Evolutionary conservation across 495 filamentous ascomycete species (phyloP), one percentile per base, ranked within the genome.

Genomic region (Penicillium pulvis): DNA sequence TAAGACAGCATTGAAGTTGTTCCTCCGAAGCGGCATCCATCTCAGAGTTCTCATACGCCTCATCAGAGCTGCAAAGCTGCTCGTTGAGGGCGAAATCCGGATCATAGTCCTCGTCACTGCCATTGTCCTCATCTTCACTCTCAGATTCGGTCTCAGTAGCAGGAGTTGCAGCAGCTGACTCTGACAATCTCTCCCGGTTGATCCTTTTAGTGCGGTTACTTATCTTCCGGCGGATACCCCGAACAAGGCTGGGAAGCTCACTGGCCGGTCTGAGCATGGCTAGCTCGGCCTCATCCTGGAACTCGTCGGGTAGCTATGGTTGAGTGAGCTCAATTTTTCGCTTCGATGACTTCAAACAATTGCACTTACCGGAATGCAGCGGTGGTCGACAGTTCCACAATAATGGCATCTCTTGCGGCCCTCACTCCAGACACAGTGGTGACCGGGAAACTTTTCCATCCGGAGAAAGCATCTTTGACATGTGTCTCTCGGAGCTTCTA

Each of bases 381-480:
- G 10, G 2, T 55, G 43, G 24, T 30, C 43, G 17, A 43, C 28
- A 3, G 11, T 14, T 12, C 19, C 4, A 14, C 57, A 60, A 19
- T 51, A 31, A 14, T 23, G 10, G 26, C 58, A 60, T 14, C 24
- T 14, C 35, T n/a, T 56, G n/a, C 8, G 35, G 1, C 20, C 41
- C 30, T 20, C 39, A 7, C 14, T 20, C n/a, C 9, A 9, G 1
- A 26, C 28, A 24, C 58, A 60, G 3, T 16, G 3, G 23, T 56
- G 58, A 23, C 39, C 9, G 1, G 52, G 58, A 12, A 33, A 10
- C 2, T 46, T 41, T 9, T 46, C 36, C 20, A 46, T 26, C 8
- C 53, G 58, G 31, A 60, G 58, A 12, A 60, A 52, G 42, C 58
- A 60, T 20, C 58, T 53, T 12, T 47, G 44, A 19, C 44, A 47